Conservation (phyloP, 768 basidiomycete species). For the Boletellus emodensis region DNA sequence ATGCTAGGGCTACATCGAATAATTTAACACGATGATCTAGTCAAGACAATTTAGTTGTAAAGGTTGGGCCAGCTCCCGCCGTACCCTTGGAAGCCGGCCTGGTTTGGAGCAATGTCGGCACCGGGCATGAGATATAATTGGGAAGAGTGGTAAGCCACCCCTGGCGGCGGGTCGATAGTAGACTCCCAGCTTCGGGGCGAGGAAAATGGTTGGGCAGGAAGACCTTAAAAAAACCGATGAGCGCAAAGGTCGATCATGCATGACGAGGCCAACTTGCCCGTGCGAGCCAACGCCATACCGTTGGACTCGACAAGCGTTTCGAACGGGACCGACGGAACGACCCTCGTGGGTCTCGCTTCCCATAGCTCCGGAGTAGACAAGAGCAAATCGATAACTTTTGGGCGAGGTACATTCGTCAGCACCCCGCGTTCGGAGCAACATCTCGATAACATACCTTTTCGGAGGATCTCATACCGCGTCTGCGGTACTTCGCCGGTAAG, state of each 20-base stretch:
- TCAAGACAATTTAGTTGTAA: not conserved
- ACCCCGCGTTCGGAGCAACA: not conserved
- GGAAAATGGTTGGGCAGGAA: not conserved
- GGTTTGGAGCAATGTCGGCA: not conserved
- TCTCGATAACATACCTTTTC: conserved; percentile 10
- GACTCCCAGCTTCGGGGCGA: not conserved
- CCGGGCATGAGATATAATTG: not conserved
- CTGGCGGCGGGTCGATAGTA: not conserved
- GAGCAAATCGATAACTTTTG: conserved; percentile 12
- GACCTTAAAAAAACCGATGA: conserved; percentile 8
- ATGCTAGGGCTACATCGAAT: conserved; percentile 9
- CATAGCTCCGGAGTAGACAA: not conserved
- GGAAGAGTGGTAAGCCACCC: not conserved
- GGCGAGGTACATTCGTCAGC: not conserved
- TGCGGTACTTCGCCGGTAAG: conserved; percentile 13
- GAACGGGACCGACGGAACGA: not conserved
- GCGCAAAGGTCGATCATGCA: not conserved
- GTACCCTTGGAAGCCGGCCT: not conserved
- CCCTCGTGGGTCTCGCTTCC: not conserved
- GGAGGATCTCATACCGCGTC: conserved; percentile 22
- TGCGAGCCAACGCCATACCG: not conserved
- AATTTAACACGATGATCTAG: not conserved
- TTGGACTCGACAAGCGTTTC: not conserved
- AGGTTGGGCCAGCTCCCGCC: not conserved
- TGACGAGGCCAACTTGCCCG: conserved; percentile 5